phyloP scores from a whole-genome alignment of 2,329 filamentous ascomycete genomes.

The Verticillium nonalfalfae region DNA sequence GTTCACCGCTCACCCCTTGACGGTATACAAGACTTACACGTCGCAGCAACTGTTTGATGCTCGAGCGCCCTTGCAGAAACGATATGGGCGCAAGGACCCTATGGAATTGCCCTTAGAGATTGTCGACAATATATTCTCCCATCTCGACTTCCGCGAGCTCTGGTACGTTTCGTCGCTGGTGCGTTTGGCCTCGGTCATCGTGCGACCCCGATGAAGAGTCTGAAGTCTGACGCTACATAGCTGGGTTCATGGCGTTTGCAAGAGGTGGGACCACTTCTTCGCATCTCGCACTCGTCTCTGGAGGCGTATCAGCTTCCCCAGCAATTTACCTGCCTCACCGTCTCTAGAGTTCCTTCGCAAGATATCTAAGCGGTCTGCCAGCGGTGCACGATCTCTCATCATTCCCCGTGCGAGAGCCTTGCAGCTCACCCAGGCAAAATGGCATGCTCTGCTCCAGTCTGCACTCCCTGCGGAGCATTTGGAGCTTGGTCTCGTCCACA shows the following conservation, averaged over 20 bases:
- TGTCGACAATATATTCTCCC: slow-evolving; percentile 25
- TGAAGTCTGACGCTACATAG: not conserved
- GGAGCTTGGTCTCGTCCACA: slow-evolving; percentile 2
- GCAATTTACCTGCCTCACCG: not conserved
- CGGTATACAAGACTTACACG: not conserved
- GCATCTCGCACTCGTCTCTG: slow-evolving; percentile 9
- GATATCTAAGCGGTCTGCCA: slow-evolving; percentile 6
- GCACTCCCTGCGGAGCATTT: slow-evolving; percentile 6
- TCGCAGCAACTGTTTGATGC: slow-evolving; percentile 25
- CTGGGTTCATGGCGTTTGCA: slow-evolving; percentile 8
- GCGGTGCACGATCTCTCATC: slow-evolving; percentile 7
- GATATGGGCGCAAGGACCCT: slow-evolving; percentile 26
- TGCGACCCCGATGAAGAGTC: too few species aligned
- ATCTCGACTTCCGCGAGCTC: slow-evolving; percentile 20
- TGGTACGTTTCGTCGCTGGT: slow-evolving; percentile 1
- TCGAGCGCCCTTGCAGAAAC: slow-evolving; percentile 25
- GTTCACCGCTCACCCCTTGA: not conserved
- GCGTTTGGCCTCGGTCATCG: too few species aligned
- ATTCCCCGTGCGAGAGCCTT: slow-evolving; percentile 6
- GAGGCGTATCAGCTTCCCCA: slow-evolving; percentile 7
- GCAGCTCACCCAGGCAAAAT: slow-evolving; percentile 8
- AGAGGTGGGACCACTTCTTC: slow-evolving; percentile 10
- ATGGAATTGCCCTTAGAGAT: slow-evolving; percentile 28
- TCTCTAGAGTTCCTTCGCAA: slow-evolving; percentile 4
- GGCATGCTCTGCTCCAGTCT: slow-evolving; percentile 5